Evolutionary conservation across 768 basidiomycete genomes (phyloP).

Genomic region (Cubamyces lactineus): DNA sequence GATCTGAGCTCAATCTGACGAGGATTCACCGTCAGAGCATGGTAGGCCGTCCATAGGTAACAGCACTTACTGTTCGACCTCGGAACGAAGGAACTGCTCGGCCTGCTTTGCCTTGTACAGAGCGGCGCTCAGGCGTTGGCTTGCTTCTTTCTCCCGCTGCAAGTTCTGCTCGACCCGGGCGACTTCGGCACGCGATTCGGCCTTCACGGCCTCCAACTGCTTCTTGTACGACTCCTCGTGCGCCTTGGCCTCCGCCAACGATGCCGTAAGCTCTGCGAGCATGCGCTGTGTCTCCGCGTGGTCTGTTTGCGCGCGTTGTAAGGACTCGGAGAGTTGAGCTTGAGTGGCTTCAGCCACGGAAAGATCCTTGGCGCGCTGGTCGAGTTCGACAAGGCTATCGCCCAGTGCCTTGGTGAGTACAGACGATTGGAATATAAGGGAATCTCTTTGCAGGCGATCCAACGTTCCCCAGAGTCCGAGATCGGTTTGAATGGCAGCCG

Average conservation of each 20-base stretch:
- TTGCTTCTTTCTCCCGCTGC: conserved; percentile 39
- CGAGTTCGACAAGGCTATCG: conserved; percentile 16
- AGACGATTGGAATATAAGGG: conserved; percentile 26
- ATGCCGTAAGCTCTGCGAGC: conserved; percentile 28
- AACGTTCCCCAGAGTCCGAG: conserved; percentile 23
- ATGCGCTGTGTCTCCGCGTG: conserved; percentile 26
- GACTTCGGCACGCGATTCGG: conserved; percentile 36
- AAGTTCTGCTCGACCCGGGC: conserved; percentile 35
- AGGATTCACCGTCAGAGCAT: not conserved
- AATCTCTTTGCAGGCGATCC: conserved; percentile 25
- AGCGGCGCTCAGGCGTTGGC: conserved; percentile 51
- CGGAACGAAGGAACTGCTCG: conserved; percentile 68
- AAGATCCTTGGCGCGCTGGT: conserved; percentile 41
- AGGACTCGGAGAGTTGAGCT: conserved; percentile 45
- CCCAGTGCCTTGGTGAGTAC: conserved; percentile 27
- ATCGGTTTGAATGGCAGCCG: conserved; percentile 4
- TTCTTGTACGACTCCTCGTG: conserved; percentile 34
- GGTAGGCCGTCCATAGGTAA: not conserved
- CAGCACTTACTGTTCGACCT: conserved; percentile 64
- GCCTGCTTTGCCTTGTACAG: conserved; percentile 61
- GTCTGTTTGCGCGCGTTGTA: conserved; percentile 37
- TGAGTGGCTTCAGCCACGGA: conserved; percentile 44
- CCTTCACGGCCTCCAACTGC: conserved; percentile 32
- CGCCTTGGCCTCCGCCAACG: conserved; percentile 24
- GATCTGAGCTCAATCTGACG: conserved; percentile 49